A percentile compares a stretch with the other conserved stretches of the same genome.
Conservation (phyloP, 345 rosid genomes). For the Brassica incana region DNA sequence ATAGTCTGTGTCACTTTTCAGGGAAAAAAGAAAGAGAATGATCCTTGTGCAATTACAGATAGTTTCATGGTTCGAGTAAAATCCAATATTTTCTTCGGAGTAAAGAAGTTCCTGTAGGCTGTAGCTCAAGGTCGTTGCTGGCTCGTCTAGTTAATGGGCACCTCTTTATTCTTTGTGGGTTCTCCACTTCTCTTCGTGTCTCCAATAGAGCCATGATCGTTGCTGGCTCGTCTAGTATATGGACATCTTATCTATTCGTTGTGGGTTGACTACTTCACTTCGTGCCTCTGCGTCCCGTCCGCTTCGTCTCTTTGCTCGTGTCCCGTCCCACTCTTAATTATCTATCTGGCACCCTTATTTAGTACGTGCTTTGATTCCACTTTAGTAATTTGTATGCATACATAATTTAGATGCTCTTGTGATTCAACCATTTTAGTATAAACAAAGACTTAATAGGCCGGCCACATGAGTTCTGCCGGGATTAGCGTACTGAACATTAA, state of each 20-base stretch:
- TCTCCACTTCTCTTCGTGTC: neutral
- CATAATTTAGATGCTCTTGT: neutral
- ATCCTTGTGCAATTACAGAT: neutral
- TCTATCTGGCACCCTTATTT: neutral
- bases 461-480: neutral
- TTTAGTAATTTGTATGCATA: neutral
- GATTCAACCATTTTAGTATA: neutral
- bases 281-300: constrained; percentile 5
- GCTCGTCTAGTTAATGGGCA: constrained; percentile 9
- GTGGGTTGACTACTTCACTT: constrained; percentile 8
- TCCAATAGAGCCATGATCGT: neutral
- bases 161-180: neutral
- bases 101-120: constrained; percentile 2
- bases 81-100: neutral
- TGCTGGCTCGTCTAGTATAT: constrained; percentile 21
- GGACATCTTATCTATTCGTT: neutral
- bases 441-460: neutral
- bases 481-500: neutral
- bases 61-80: constrained; percentile 13
- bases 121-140: neutral
- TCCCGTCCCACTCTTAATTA: neutral
- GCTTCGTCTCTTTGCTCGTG: neutral
- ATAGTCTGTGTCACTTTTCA: neutral
- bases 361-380: neutral
- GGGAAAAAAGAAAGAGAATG: neutral